Conservation (phyloP, 1,284 basidiomycete genomes). For the Naganishia liquefaciens region DNA sequence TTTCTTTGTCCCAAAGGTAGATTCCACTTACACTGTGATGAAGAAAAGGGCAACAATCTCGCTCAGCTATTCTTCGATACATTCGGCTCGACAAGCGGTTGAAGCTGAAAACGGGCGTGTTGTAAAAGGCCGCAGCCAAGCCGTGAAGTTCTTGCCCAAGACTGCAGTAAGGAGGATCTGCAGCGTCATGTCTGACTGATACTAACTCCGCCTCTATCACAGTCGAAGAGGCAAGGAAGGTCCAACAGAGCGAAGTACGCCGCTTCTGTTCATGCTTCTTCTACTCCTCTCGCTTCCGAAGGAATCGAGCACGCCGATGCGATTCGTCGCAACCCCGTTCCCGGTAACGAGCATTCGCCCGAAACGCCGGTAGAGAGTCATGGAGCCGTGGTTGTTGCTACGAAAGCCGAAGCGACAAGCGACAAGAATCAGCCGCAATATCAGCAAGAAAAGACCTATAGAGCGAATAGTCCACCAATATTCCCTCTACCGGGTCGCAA, state of each 20-base stretch:
- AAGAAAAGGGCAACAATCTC: neutral
- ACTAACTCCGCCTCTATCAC: too few species aligned
- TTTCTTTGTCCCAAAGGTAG: slow-evolving; percentile 1
- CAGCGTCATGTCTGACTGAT: too few species aligned
- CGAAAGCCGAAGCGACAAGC: neutral
- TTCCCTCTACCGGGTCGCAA: slow-evolving; percentile 5
- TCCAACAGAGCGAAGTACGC: too few species aligned
- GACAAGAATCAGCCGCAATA: neutral
- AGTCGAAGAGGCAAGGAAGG: too few species aligned
- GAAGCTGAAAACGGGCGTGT: slow-evolving; percentile 6
- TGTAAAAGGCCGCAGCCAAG: neutral
- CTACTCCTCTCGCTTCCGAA: too few species aligned
- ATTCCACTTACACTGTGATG: neutral
- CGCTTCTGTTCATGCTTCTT: too few species aligned
- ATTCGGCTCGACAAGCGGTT: slow-evolving; percentile 16
- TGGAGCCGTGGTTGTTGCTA: neutral
- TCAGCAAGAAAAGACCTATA: neutral
- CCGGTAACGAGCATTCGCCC: too few species aligned
- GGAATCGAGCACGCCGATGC: too few species aligned
- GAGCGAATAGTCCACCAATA: neutral
- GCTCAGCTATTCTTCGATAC: slow-evolving; percentile 18
- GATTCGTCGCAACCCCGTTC: too few species aligned
- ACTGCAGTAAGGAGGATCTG: too few species aligned
- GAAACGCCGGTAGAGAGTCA: too few species aligned
- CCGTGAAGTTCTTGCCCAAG: too few species aligned